Evolutionary conservation across 2,329 filamentous ascomycete species (phyloP), one percentile per base, ranked within the genome.

Genomic region (Tolypocladium album): DNA sequence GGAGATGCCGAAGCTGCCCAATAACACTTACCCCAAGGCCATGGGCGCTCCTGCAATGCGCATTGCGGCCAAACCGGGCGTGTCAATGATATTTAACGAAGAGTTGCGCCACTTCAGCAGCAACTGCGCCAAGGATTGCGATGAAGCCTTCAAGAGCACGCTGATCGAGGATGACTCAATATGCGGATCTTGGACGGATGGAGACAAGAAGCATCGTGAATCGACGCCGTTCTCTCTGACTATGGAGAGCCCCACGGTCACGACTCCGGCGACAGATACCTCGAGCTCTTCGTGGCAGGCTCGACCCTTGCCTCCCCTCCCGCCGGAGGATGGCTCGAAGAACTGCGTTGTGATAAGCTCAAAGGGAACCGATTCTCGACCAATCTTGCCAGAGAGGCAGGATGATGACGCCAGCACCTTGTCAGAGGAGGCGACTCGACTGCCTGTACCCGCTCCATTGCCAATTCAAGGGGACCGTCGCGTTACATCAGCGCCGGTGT

Each of bases 71-170:
- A 60, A 67, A 63, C 64, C 38, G 67, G 64, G 69, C 67, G 53
- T 56, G 8, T 72, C 73, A n/a, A 61, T 72, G 57, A 66, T 76
- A 47, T 74, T 81, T 66, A 87, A 84, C 66, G 90, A 92, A 61
- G 92, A 96, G 70, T 83, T 94, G 59, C 82, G 90, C 8, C 88
- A 93, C 66, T 88, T 95, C 60, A 96, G 91, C 66, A 85, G 84
- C 67, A 91, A 91, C 67, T 86, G 97, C 62, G 90, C 91, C 57
- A 90, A 91, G 72, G 90, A 94, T 61, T 95, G 92, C 68, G 92
- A 97, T 68, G 90, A 94, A 68, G 92, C 92, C 1, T 97, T 97
- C 76, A 92, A 90, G 69, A 86, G 88, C 66, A 81, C 79, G 12
- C 65, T 83, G 13, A 73, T 82, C 17, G 69, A 72, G 22, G 73